Evolutionary conservation across 148 eudicot genomes (phyloP).

Genomic region (Rhododendron mucronatum): DNA sequence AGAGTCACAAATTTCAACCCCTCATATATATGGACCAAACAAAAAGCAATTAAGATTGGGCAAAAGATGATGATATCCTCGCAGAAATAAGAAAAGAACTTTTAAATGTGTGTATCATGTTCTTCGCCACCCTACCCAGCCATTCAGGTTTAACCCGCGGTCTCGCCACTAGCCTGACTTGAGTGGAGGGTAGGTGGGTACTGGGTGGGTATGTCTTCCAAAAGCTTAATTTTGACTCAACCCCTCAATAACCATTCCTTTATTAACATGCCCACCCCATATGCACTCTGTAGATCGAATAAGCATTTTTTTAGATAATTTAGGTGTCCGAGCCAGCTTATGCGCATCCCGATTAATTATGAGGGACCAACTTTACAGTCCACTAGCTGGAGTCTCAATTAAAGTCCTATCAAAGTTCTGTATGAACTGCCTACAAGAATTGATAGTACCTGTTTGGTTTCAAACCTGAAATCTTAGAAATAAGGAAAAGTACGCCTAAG

Average conservation of each 20-base stretch:
- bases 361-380: too few species aligned
- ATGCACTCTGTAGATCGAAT: not conserved
- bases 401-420: too few species aligned
- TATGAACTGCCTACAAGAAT: too few species aligned
- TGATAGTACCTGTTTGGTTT: too few species aligned
- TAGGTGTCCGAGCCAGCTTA: too few species aligned
- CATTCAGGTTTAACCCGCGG: not conserved
- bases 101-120: not conserved
- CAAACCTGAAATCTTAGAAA: too few species aligned
- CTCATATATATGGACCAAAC: not conserved
- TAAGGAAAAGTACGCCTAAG: not conserved
- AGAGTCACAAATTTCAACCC: not conserved
- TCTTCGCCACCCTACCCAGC: not conserved
- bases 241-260: not conserved
- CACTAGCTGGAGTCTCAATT: too few species aligned
- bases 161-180: constrained; percentile 6
- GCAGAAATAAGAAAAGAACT: not conserved
- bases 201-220: not conserved
- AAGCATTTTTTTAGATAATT: too few species aligned
- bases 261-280: not conserved
- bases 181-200: not conserved
- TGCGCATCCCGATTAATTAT: too few species aligned
- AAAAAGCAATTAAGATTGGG: not conserved
- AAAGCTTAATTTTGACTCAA: not conserved
- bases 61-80: not conserved